These are phyloP conservation scores for Teratosphaeria viscida DNA, from an alignment of 2,329 filamentous ascomycete species.

Conservation along the genomic window DNA sequence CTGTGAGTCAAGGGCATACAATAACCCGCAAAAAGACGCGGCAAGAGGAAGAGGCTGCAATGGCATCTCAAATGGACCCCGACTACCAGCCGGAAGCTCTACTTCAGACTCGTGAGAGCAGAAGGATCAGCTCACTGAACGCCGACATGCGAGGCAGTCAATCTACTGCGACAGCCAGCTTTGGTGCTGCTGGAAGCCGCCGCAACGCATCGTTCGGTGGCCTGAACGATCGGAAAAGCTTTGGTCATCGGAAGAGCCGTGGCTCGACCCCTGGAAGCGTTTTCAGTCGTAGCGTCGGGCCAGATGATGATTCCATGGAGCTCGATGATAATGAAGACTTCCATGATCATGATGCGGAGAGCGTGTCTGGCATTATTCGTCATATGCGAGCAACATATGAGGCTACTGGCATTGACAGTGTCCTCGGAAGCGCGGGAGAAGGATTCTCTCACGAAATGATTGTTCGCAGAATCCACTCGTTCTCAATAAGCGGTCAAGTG, in stretches of 20 bases:
- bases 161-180: conserved; percentile 31
- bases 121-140: conserved; percentile 82
- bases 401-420: conserved; percentile 19
- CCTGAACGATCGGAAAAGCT: conserved; percentile 53
- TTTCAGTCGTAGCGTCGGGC: conserved; percentile 22
- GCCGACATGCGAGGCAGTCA: conserved; percentile 38
- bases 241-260: conserved; percentile 39
- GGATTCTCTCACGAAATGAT: conserved; percentile 25
- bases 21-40: conserved; percentile 18
- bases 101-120: conserved; percentile 46
- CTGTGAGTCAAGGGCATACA: not conserved
- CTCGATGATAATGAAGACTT: conserved; percentile 19
- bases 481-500: conserved; percentile 4
- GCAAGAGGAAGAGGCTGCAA: conserved; percentile 34
- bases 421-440: conserved; percentile 22
- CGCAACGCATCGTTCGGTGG: conserved; percentile 62
- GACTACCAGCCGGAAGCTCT: conserved; percentile 34
- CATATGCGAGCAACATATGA: conserved; percentile 22
- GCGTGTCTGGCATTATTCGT: conserved; percentile 16
- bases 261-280: conserved; percentile 46
- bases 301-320: conserved; percentile 28
- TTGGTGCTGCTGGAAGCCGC: conserved; percentile 46
- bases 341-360: conserved; percentile 14
- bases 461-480: conserved; percentile 23
- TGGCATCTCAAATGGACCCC: conserved; percentile 41